Percentiles rank a stretch among this genome's conserved stretches.
Evolutionary conservation across 2,329 filamentous ascomycete species (phyloP).

Genomic region (Microcyclospora pomicola): DNA sequence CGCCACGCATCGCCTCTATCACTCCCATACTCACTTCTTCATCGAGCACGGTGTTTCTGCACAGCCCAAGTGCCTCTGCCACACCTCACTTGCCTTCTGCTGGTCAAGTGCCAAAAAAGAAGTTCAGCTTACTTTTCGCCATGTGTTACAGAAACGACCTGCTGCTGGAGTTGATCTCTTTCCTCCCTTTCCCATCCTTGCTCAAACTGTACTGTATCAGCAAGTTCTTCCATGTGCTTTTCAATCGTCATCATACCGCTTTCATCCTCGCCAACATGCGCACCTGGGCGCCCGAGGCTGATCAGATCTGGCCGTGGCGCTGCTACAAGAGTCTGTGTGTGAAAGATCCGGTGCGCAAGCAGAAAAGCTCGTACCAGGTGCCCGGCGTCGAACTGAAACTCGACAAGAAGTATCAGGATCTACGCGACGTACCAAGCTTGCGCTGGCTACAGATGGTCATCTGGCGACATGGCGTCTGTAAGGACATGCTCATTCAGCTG

Average conservation of each 20-base stretch:
- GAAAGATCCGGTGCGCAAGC: slow-evolving; percentile 38
- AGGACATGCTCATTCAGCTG: slow-evolving; percentile 50
- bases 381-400: slow-evolving; percentile 1
- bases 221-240: slow-evolving; percentile 45
- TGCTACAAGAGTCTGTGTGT: slow-evolving; percentile 46
- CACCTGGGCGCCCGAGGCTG: slow-evolving; percentile 41
- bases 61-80: no score
- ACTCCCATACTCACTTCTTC: no score
- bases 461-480: slow-evolving; percentile 41
- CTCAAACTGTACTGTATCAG: slow-evolving; percentile 52
- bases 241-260: slow-evolving; percentile 46
- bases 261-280: slow-evolving; percentile 44
- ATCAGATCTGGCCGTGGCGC: slow-evolving; percentile 45
- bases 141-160: slow-evolving; percentile 34
- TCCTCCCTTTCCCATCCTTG: slow-evolving; percentile 43
- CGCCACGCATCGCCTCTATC: slow-evolving; percentile 8
- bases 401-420: slow-evolving; percentile 13
- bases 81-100: no score
- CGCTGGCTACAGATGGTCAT: slow-evolving; percentile 55
- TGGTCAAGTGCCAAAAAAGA: slow-evolving; percentile 5
- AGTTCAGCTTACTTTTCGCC: slow-evolving; percentile 23
- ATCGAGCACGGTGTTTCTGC: no score
- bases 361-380: slow-evolving; percentile 10
- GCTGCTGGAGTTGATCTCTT: slow-evolving; percentile 39
- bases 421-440: slow-evolving; percentile 47